Conservation (phyloP, 768 basidiomycete species). For the Tremella fuciformis region DNA sequence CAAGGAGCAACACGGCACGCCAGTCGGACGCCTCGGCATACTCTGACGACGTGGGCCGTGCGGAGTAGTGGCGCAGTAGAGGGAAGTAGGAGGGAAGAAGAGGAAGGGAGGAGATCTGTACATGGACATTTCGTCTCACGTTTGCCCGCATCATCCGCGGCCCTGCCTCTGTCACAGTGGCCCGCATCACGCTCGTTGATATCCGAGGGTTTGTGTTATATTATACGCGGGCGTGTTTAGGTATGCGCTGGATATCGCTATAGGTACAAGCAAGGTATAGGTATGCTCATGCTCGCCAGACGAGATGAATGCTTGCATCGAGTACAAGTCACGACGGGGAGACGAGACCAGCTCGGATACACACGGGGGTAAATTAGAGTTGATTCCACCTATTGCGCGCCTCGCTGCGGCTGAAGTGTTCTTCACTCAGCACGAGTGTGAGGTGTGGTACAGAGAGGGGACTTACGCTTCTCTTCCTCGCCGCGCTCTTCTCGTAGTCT, state of each 20-base stretch:
- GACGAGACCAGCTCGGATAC: no score
- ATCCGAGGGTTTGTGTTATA: slow-evolving; percentile 1
- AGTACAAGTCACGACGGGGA: no score
- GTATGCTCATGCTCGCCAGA: no score
- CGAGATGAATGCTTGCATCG: no score
- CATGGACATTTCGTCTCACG: not conserved
- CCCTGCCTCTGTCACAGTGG: not conserved
- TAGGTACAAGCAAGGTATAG: no score
- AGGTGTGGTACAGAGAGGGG: not conserved
- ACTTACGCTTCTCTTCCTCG: slow-evolving; percentile 10
- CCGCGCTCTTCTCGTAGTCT: slow-evolving; percentile 6
- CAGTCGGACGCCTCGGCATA: slow-evolving; percentile 5
- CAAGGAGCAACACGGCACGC: not conserved
- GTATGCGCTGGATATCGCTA: no score
- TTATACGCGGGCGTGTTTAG: no score
- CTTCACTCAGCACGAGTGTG: not conserved
- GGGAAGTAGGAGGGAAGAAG: not conserved
- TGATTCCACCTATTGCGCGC: no score
- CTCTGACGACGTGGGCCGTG: slow-evolving; percentile 4
- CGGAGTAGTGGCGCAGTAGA: not conserved
- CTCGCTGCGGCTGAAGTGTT: no score
- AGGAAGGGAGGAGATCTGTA: no score
- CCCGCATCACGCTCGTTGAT: slow-evolving; percentile 1
- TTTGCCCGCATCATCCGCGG: not conserved
- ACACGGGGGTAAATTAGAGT: no score